These are phyloP conservation scores for Myxozyma udenii DNA, from an alignment of 805 yeast genomes.

Conservation along the genomic window DNA sequence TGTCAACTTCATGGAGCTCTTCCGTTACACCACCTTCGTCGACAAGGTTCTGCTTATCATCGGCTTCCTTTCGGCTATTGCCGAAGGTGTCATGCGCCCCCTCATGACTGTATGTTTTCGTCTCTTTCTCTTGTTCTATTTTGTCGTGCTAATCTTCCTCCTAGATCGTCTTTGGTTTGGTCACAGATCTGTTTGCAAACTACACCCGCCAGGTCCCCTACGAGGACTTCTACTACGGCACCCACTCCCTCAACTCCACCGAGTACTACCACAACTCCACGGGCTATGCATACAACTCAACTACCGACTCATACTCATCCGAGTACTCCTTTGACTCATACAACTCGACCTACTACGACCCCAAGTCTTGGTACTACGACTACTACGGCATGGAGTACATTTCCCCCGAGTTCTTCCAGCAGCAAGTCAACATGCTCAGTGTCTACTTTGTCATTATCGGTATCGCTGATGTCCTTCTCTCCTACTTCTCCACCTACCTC, in stretches of 20 bases:
- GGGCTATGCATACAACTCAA: constrained; percentile 31
- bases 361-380: constrained; percentile 4
- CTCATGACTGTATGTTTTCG: constrained; percentile 27
- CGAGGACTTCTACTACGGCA: constrained; percentile 38
- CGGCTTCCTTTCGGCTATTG: constrained; percentile 38
- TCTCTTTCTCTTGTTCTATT: too few species aligned
- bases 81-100: constrained; percentile 44
- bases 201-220: constrained; percentile 27
- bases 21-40: constrained; percentile 37
- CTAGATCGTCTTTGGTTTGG: constrained; percentile 39
- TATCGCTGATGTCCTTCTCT: constrained; percentile 34
- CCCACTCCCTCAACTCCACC: constrained; percentile 38
- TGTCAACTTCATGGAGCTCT: constrained; percentile 35
- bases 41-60: constrained; percentile 36
- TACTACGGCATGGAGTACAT: constrained; percentile 11
- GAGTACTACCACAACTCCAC: constrained; percentile 28
- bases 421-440: constrained; percentile 20
- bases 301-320: constrained; percentile 31
- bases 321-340: constrained; percentile 1
- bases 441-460: constrained; percentile 44
- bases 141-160: not conserved
- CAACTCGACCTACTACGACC: constrained; percentile 6
- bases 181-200: constrained; percentile 40
- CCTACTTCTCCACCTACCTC: constrained; percentile 39
- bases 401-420: constrained; percentile 21